Base-by-base conservation (phyloP, 2,329 filamentous ascomycete genomes). In the Diaporthe velutina region DNA sequence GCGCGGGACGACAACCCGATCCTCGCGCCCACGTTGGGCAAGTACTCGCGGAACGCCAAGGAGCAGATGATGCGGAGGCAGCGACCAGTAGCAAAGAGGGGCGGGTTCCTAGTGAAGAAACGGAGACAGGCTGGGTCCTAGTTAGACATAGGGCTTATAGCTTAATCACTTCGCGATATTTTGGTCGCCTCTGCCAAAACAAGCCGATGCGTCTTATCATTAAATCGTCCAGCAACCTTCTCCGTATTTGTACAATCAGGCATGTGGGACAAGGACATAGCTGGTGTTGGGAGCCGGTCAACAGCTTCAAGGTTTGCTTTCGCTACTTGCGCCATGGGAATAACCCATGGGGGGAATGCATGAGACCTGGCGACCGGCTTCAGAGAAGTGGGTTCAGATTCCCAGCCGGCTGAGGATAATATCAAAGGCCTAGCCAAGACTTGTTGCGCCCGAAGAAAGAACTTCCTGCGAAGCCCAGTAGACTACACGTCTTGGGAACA, bases 11-110 rank as follows among this genome's bases (percentile, higher is more conserved):
- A 90, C 52, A 54, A 54, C 73, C 78, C 81, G 77, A 83, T 84
- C 73, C 82, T 91, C 77, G 86, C 88, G 70, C 90, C 89, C 33
- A 87, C 85, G 82, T 75, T 79, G 75, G 83, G 83, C 77, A 88
- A 86, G 81, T 78, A 85, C 45, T 80, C 87, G 10, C 81, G 82
- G 73, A 83, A 80, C 73, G 77, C 83, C 25, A 90, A 85, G 82
- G 83, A 87, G 73, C 77, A 81, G 33, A 81, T 91, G 40, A 77
- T 90, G 74, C 82, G 79, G 78, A 85, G 90, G 77, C 84, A 84
- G 50, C 83, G 88, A 70, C 77, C 80, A 33, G 79, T 79, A 8
- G 82, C 83, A 22, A 83, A 83, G 60, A 82, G 79, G 74, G 84
- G 84, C 74, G 87, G 88, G 0, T 90, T 90, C 78, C 83, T 90